Evolutionary conservation across 1,139 yeast species (phyloP), one percentile per base, ranked within the genome.

Genomic region (Debaryomycetaceae sp.): DNA sequence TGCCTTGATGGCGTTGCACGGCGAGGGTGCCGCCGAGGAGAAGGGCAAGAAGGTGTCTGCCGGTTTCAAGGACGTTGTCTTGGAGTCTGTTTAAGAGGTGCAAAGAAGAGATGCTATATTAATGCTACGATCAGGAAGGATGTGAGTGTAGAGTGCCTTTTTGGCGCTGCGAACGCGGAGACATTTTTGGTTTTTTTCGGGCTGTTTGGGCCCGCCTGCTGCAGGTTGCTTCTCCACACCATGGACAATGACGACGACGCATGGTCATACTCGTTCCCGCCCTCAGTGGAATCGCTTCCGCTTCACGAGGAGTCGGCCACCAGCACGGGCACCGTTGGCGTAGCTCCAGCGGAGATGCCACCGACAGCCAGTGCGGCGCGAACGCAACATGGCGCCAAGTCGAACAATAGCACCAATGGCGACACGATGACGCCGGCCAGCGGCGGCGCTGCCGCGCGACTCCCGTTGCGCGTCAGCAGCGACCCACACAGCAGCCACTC

Each of bases 21-120:
- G 74, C 55, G 74, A 67, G 56, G 66, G 64, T 45, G 48, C 68
- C 37, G 36, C 73, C 50, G 72, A 67, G 53, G 73, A 67, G 55
- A 65, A 67, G 57, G 74, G 74, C 47, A 67, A 67, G 59, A 67
- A 67, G 59, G 70, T 66, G 41, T 51, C 71, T 40, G 52, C 68
- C 44, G 34, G 36, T 26, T 64, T 66, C 65, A 67, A 67, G 60
- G 74, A 67, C 53, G 74, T 67, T 55, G 71, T 67, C 48, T 66
- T 67, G 57, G 74, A 64, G 58, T 43, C 61, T 42, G 71, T 64
- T 45, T 64, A 63, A 59, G 35, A 12, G 22, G 8, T 14, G 4
- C 17, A 23, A 23, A 23, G 14, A 10, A 23, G 14, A 7, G 10
- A 23, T 36, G 35, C 38, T 35, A 28, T 36, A 33, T 35, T 37